phyloP scores from a whole-genome alignment of 331 rosid species.

The Rosa hybrid region DNA sequence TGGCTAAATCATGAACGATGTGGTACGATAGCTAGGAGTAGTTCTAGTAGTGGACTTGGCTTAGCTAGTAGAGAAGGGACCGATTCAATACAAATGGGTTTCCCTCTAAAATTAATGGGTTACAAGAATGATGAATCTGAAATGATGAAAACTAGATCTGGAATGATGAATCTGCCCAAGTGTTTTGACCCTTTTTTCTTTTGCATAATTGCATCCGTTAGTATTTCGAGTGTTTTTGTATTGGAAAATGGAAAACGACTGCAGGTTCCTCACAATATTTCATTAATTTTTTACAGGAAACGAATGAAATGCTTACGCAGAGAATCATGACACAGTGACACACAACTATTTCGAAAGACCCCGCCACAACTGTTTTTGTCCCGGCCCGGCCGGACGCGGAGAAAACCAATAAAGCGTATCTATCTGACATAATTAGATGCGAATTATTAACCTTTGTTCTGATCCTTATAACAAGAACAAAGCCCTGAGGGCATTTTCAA shows the following conservation, averaged over 20 bases:
- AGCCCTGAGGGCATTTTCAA: not conserved
- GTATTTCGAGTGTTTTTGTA: not conserved
- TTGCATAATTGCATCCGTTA: not conserved
- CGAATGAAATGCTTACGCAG: constrained; percentile 44
- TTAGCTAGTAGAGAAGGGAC: no score
- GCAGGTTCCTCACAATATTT: constrained; percentile 5
- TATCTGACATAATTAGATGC: no score
- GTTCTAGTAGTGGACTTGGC: no score
- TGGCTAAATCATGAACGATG: no score
- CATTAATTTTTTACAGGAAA: constrained; percentile 38
- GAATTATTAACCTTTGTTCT: not conserved
- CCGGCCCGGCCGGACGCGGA: not conserved
- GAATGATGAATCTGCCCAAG: not conserved
- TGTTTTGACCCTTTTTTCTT: not conserved
- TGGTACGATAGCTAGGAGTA: no score
- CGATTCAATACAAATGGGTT: no score
- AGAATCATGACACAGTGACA: constrained; percentile 3
- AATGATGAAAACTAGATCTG: not conserved
- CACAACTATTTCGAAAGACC: not conserved
- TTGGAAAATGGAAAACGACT: not conserved
- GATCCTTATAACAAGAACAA: not conserved
- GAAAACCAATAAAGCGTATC: not conserved
- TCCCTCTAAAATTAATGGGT: no score
- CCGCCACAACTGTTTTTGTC: not conserved
- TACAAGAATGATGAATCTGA: no score